Conservation (phyloP, 768 basidiomycete species). For the Chiua virens region DNA sequence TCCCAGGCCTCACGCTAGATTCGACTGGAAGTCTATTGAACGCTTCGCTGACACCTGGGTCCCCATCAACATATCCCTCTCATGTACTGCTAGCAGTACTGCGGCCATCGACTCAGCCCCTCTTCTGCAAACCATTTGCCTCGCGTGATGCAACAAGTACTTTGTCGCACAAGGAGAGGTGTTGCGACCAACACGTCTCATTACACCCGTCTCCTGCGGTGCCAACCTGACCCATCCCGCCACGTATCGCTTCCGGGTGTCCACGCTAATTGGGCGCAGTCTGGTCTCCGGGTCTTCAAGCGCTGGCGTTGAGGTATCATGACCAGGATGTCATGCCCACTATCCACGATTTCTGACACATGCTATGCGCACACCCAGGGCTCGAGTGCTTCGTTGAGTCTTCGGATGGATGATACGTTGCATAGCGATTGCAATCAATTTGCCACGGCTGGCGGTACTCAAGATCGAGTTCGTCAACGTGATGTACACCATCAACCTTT, state of each 20-base stretch:
- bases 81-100: too few species aligned
- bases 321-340: too few species aligned
- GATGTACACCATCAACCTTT: too few species aligned
- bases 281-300: too few species aligned
- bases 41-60: slow-evolving; percentile 60
- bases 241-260: slow-evolving; percentile 53
- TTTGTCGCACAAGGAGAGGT: slow-evolving; percentile 44
- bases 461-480: too few species aligned
- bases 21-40: slow-evolving; percentile 49
- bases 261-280: slow-evolving; percentile 53
- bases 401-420: too few species aligned
- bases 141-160: slow-evolving; percentile 60
- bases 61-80: slow-evolving; percentile 54
- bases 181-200: slow-evolving; percentile 45
- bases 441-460: too few species aligned
- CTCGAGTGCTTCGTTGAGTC: too few species aligned
- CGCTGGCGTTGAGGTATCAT: too few species aligned
- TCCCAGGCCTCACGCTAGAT: slow-evolving; percentile 44
- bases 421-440: too few species aligned
- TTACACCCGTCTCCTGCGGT: slow-evolving; percentile 39
- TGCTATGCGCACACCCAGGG: too few species aligned
- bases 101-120: slow-evolving; percentile 34
- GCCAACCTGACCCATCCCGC: slow-evolving; percentile 25
- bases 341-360: too few species aligned
- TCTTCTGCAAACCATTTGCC: slow-evolving; percentile 40